A percentile compares a stretch with the other conserved stretches of the same genome.
phyloP scores from a whole-genome alignment of 306 rosid genomes.

The Cicer bijugum region DNA sequence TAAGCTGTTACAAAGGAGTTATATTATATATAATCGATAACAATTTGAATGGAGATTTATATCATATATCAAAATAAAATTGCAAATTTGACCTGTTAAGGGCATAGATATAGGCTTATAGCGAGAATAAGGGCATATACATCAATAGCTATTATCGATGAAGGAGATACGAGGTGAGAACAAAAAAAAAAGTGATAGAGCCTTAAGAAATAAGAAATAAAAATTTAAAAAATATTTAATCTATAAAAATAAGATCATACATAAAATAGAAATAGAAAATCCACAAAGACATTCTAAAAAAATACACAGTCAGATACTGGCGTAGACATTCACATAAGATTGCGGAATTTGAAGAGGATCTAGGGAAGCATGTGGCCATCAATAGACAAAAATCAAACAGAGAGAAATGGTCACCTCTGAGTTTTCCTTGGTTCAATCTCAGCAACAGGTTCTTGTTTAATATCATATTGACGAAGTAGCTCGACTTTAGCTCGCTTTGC shows the following conservation, averaged over 20 bases:
- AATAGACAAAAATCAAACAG: conserved; percentile 3
- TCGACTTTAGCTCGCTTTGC: conserved; percentile 52
- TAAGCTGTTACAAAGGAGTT: conserved; percentile 36
- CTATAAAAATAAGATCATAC: too few species aligned
- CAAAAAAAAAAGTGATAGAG: too few species aligned
- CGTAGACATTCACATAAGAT: conserved; percentile 2
- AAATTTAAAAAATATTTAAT: too few species aligned
- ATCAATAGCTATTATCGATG: too few species aligned
- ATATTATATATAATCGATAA: neutral
- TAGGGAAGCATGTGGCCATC: neutral
- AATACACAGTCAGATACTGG: too few species aligned
- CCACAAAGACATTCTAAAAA: too few species aligned
- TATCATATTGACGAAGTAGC: conserved; percentile 49
- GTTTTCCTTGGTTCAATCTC: conserved; percentile 48
- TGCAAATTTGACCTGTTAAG: neutral
- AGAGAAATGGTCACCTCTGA: conserved; percentile 55
- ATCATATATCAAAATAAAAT: neutral
- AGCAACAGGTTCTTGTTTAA: conserved; percentile 42
- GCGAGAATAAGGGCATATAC: too few species aligned
- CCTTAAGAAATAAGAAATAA: too few species aligned
- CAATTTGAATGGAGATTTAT: neutral
- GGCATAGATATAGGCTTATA: neutral
- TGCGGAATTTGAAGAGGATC: neutral
- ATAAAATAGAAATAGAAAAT: too few species aligned
- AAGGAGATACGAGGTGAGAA: too few species aligned